Evolutionary conservation across 805 yeast species (phyloP).

Genomic region (Candida verbasci): DNA sequence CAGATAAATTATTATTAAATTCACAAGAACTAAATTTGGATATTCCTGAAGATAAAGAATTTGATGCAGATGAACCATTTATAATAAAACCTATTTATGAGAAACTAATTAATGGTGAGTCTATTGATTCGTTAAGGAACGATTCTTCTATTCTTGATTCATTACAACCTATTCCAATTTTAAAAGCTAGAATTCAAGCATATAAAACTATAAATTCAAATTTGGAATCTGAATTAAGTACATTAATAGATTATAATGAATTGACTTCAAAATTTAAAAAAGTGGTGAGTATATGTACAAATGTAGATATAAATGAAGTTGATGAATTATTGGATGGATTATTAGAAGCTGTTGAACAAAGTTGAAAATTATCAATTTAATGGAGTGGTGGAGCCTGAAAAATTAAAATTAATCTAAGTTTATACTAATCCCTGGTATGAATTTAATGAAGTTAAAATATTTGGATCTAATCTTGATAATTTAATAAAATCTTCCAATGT

Average conservation of each 20-base stretch:
- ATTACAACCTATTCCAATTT: slow-evolving; percentile 45
- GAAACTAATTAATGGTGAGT: slow-evolving; percentile 30
- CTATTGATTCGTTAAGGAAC: slow-evolving; percentile 18
- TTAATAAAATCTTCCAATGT: slow-evolving; percentile 81
- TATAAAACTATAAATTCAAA: slow-evolving; percentile 65
- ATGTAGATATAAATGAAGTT: slow-evolving; percentile 75
- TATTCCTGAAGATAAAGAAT: slow-evolving; percentile 57
- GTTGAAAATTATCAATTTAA: too few relatives aligned
- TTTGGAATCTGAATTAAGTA: slow-evolving; percentile 48
- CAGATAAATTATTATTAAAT: slow-evolving; percentile 29
- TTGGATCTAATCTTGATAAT: slow-evolving; percentile 74
- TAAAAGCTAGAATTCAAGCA: slow-evolving; percentile 77
- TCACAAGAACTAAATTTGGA: slow-evolving; percentile 41
- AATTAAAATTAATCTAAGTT: neutral
- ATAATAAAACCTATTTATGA: slow-evolving; percentile 58
- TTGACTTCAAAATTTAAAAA: slow-evolving; percentile 67
- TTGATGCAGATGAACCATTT: slow-evolving; percentile 92
- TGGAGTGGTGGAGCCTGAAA: neutral
- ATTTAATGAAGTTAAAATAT: slow-evolving; percentile 70
- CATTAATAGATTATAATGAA: slow-evolving; percentile 42
- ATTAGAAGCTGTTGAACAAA: slow-evolving; percentile 85
- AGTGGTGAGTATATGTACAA: slow-evolving; percentile 86
- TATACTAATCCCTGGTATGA: slow-evolving; percentile 77
- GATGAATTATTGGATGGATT: slow-evolving; percentile 79
- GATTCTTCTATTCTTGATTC: slow-evolving; percentile 22